Evolutionary conservation across 257 asterid genomes (phyloP).

Genomic region (Plantago major): DNA sequence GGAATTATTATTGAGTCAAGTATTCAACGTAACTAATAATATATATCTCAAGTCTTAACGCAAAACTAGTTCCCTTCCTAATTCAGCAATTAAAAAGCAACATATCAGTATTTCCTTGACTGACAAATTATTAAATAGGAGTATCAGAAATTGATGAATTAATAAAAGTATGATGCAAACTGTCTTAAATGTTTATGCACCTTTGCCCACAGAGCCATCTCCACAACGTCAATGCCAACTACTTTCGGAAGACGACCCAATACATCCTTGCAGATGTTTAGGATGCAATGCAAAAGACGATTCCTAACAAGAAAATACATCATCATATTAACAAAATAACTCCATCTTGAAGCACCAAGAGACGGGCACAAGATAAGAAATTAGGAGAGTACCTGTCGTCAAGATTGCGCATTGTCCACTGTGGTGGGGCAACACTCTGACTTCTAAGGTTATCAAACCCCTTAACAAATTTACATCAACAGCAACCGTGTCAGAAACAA

Average conservation of each 20-base stretch:
- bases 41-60: too few species aligned
- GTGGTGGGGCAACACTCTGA: conserved; percentile 96
- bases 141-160: background rate
- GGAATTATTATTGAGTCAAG: too few species aligned
- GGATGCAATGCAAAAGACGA: conserved; percentile 73
- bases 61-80: too few species aligned
- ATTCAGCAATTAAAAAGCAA: too few species aligned
- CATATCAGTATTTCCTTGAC: too few species aligned
- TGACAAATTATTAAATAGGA: too few species aligned
- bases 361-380: conserved; percentile 6
- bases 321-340: conserved; percentile 13
- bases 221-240: conserved; percentile 95
- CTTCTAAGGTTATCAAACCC: conserved; percentile 95
- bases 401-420: conserved; percentile 97
- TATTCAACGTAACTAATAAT: too few species aligned
- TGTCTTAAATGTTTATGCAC: conserved; percentile 32
- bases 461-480: conserved; percentile 38
- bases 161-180: conserved; percentile 16
- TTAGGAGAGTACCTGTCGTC: conserved; percentile 69
- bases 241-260: conserved; percentile 90
- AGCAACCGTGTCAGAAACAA: conserved; percentile 21
- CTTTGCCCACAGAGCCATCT: conserved; percentile 99
- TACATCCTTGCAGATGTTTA: conserved; percentile 79
- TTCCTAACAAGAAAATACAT: conserved; percentile 47
- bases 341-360: conserved; percentile 12